Percentiles rank a stretch among this genome's conserved stretches.
These are phyloP conservation scores for Salvia hispanica DNA, from an alignment of 257 asterid species.

Conservation along the genomic window DNA sequence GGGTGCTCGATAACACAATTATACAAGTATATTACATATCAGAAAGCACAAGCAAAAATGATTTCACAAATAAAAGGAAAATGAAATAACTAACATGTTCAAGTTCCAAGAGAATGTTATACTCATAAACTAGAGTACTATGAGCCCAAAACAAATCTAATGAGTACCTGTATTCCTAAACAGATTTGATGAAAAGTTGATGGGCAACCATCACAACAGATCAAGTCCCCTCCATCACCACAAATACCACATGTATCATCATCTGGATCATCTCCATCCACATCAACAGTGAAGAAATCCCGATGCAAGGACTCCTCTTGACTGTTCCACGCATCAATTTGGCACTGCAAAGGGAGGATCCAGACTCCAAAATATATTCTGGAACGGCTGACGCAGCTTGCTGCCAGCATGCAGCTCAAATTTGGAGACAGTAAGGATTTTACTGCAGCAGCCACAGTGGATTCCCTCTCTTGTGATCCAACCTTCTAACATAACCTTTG, in stretches of 20 bases:
- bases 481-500: conserved; percentile 82
- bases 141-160: neutral
- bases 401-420: conserved; percentile 99
- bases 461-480: conserved; percentile 96
- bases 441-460: conserved; percentile 98
- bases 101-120: conserved; percentile 16
- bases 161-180: conserved; percentile 72
- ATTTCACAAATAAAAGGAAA: neutral
- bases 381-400: conserved; percentile 84
- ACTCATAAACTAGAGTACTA: conserved; percentile 18
- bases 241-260: conserved; percentile 96
- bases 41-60: conserved; percentile 9
- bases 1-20: too few relatives aligned
- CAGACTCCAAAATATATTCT: conserved; percentile 83
- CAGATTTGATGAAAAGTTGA: conserved; percentile 95
- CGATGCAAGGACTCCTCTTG: conserved; percentile 64
- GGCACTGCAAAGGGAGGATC: conserved; percentile 87
- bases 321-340: conserved; percentile 85
- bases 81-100: neutral
- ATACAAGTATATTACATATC: neutral
- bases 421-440: conserved; percentile 85
- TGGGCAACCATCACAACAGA: conserved; percentile 97
- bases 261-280: conserved; percentile 86
- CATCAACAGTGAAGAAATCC: conserved; percentile 57
- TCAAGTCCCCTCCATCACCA: conserved; percentile 98